Evolutionary conservation across 768 basidiomycete genomes (phyloP), one percentile per base, ranked within the genome.

Genomic region (Psilocybe subaeruginosa): DNA sequence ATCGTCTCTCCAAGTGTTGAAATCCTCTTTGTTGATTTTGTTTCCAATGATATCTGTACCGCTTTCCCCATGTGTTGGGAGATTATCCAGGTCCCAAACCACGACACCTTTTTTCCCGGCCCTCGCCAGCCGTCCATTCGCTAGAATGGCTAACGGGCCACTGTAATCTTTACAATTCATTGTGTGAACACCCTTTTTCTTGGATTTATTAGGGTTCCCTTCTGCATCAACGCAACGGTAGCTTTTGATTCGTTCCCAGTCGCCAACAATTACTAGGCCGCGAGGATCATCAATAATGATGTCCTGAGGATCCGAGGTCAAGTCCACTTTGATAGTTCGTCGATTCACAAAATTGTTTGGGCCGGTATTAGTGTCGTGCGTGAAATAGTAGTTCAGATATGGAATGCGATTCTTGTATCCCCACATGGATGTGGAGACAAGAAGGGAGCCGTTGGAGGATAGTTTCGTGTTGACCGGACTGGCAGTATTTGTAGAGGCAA

Each of bases 321-420:
- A 66, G 6, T 69, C 71, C 29, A 71, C 52, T 12, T 68, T 55
- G 29, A 72, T 47, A 46, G 16, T 23, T 29, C 61, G 23, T 68
- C 58, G 16, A 71, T 58, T 63, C 69, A 75, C 58, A 68, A 72
- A 23, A 62, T 43, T 12, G 76, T 58, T 23, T 23, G 23, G 23
- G 23, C 23, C 23, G 23, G 23, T 23, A 23, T 23, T 23, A 23
- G 23, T 23, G 23, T 23, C 23, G 23, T 23, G 23, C 23, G 23
- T 23, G 23, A 23, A 23, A 23, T 23, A 23, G 23, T 23, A 23
- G 23, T 23, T 23, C 23, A 2, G 23, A 33, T 60, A 60, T 0
- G 78, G 78, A 2, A 70, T 67, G 14, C 76, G 70, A 49, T 70
- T 64, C 64, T 79, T 79, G 59, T 64, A 79, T 3, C 77, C 78